phyloP scores from a whole-genome alignment of 768 basidiomycete species.

The Boletus reticuloceps region DNA sequence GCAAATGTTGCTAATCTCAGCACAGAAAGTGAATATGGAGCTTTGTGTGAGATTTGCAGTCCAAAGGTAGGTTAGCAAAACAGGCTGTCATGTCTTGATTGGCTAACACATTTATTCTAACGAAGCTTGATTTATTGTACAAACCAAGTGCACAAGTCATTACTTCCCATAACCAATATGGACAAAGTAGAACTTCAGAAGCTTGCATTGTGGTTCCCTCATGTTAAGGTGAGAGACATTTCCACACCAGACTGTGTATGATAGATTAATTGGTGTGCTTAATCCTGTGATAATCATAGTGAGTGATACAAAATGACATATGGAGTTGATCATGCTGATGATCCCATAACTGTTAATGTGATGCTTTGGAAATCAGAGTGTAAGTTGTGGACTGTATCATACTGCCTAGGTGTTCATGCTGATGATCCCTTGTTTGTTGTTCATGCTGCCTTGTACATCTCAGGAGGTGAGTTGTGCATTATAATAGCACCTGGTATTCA shows the following conservation, averaged over 20 bases:
- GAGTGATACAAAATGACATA: not conserved
- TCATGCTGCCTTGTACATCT: not conserved
- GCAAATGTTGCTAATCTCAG: not conserved
- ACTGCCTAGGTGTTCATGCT: not conserved
- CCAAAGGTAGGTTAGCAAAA: not conserved
- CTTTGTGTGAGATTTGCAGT: not conserved
- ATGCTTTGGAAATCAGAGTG: too few species aligned
- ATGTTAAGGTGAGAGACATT: not conserved
- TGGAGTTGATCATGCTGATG: not conserved
- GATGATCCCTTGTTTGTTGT: not conserved
- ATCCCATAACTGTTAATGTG: too few species aligned
- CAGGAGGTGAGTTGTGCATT: not conserved
- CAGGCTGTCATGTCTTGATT: not conserved
- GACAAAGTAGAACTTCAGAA: not conserved
- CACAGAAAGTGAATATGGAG: not conserved
- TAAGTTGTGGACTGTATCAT: too few species aligned
- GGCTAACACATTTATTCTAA: not conserved
- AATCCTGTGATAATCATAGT: not conserved
- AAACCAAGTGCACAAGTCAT: not conserved
- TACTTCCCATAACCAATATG: not conserved
- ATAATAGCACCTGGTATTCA: not conserved
- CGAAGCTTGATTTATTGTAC: not conserved
- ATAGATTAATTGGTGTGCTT: not conserved
- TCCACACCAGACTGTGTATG: not conserved
- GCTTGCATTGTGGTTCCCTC: not conserved